phyloP scores from a whole-genome alignment of 768 basidiomycete genomes.

The Tylopilus vinaceipallidus region DNA sequence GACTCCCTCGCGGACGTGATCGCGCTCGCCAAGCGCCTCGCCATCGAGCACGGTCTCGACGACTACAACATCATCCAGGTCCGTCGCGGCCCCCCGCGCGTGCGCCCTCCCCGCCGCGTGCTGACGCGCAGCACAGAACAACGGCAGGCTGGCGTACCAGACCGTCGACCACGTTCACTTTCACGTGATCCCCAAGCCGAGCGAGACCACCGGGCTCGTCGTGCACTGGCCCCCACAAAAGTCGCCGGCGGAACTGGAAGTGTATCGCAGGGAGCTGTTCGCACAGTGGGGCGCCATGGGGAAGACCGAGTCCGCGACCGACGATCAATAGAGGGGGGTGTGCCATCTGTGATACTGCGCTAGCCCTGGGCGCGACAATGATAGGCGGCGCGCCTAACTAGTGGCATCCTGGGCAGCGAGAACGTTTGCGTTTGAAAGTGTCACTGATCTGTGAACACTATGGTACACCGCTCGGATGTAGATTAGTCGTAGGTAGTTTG shows the following conservation, averaged over 20 bases:
- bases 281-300: background rate
- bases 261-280: slow-evolving; percentile 8
- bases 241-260: slow-evolving; percentile 6
- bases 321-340: background rate
- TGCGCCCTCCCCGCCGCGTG: no score
- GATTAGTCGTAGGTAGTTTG: no score
- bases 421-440: no score
- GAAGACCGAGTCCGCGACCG: background rate
- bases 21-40: slow-evolving; percentile 82
- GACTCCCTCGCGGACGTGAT: slow-evolving; percentile 75
- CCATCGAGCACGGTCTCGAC: slow-evolving; percentile 59
- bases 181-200: slow-evolving; percentile 90
- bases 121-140: slow-evolving; percentile 48
- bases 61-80: slow-evolving; percentile 87
- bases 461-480: no score
- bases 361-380: no score
- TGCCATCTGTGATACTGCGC: no score
- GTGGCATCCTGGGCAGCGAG: no score
- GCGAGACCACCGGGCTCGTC: slow-evolving; percentile 64
- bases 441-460: no score
- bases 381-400: no score
- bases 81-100: background rate
- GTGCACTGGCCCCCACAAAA: slow-evolving; percentile 56
- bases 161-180: slow-evolving; percentile 87
- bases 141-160: slow-evolving; percentile 62